Evolutionary conservation across 228 moss, liverwort and hornwort species (phyloP).

Genomic region (Sphagnum fallax): DNA sequence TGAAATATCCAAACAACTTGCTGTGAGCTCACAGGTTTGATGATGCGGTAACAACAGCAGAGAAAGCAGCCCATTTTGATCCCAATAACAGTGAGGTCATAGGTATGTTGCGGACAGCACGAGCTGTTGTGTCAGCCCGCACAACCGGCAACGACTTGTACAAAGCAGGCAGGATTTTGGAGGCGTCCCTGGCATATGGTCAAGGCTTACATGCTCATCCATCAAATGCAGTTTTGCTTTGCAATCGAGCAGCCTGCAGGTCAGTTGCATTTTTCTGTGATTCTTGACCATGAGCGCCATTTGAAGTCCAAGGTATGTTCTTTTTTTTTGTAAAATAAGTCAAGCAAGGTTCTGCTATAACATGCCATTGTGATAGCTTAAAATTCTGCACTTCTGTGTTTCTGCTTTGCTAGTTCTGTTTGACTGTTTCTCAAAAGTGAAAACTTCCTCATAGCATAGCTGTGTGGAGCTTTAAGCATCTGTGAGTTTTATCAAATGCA

Average conservation of each 20-base stretch:
- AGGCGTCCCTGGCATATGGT: conserved; percentile 76
- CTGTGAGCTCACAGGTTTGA: conserved; percentile 38
- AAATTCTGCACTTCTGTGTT: too few relatives aligned
- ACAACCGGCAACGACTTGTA: conserved; percentile 70
- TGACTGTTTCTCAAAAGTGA: too few relatives aligned
- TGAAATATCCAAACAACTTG: too few relatives aligned
- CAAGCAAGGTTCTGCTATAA: too few relatives aligned
- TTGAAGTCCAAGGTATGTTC: background rate
- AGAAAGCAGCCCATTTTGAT: conserved; percentile 55
- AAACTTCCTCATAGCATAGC: too few relatives aligned
- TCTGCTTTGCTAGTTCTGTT: too few relatives aligned
- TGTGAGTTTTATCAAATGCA: conserved; percentile 7
- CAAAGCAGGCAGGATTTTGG: conserved; percentile 65
- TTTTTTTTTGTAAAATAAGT: too few relatives aligned
- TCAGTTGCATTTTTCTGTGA: conserved; percentile 4
- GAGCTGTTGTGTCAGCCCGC: conserved; percentile 56
- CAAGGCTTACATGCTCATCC: conserved; percentile 72
- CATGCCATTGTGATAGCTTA: too few relatives aligned
- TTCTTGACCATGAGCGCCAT: background rate
- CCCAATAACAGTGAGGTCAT: conserved; percentile 51
- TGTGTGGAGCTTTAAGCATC: too few relatives aligned
- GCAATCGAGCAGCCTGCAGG: conserved; percentile 82
- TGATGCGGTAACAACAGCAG: conserved; percentile 59
- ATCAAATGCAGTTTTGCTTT: conserved; percentile 68
- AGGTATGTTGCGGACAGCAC: conserved; percentile 52